Evolutionary conservation across 2,329 filamentous ascomycete species (phyloP), one percentile per base, ranked within the genome.

Genomic region (Nigrospora sphaerica): DNA sequence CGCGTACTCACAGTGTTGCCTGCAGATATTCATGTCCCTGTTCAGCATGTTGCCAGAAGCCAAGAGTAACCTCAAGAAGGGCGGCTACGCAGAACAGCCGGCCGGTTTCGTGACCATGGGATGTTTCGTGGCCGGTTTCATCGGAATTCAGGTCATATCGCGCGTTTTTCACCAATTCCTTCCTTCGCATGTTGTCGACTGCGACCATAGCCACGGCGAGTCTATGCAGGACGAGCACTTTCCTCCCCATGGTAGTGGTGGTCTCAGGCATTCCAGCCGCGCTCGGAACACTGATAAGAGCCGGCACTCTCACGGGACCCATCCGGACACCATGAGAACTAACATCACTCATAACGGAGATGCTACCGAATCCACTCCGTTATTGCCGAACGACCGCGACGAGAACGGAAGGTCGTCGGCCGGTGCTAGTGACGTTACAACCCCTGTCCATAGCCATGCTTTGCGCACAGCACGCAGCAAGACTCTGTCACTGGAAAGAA

Each of bases 1-100:
- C 11, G 33, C 33, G 14, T 31, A 32, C 42, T 44, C 12, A 44
- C 33, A 31, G 13, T 18, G 19, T 5, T 12, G 16, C 19, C 32
- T 23, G 14, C 57, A 95, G 90, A 78, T 95, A 36, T 96, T 95
- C 66, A 95, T 91, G 33, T 84, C 92, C 1, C 69, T 97, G 31
- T 95, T 91, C 65, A 93, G 84, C 65, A 96, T 97, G 87, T 77
- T 97, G 9, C 92, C 92, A 11, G 89, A 88, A 17, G 83, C 92
- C 2, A 90, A 86, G 60, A 74, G 73, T 35, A 95, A 95, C 60
- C 75, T 98, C 4, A 72, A 77, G 49, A 74, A 81, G 46, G 85
- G 82, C 44, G 83, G 82, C 14, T 83, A 83, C 65, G 74, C 78
- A 9, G 73, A 87, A 3, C 78, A 83, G 50, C 62, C 68, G 2